Evolutionary conservation across 495 filamentous ascomycete genomes (phyloP).

Genomic region (Umbilicaria muhlenbergii): DNA sequence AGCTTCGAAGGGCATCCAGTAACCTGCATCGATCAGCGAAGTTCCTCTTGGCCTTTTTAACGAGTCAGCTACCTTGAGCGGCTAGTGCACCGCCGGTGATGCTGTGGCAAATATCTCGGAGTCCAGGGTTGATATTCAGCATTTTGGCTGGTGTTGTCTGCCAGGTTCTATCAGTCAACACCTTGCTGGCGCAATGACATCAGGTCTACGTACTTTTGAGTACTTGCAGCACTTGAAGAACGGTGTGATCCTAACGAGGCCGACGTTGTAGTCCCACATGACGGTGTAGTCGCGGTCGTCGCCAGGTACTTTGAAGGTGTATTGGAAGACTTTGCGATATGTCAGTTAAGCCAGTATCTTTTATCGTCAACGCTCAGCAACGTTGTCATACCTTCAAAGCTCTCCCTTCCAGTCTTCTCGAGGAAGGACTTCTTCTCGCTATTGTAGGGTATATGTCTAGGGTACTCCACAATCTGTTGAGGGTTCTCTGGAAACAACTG

Average conservation of each 20-base stretch:
- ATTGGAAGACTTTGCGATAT: constrained; percentile 59
- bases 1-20: constrained; percentile 88
- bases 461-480: constrained; percentile 43
- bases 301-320: constrained; percentile 62
- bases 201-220: constrained; percentile 48
- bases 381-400: constrained; percentile 57
- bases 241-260: constrained; percentile 86
- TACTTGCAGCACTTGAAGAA: constrained; percentile 86
- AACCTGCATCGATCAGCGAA: constrained; percentile 40
- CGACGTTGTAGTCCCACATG: constrained; percentile 95
- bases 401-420: constrained; percentile 69
- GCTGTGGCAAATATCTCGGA: constrained; percentile 75
- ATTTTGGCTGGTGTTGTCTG: constrained; percentile 78
- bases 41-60: background rate
- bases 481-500: constrained; percentile 46
- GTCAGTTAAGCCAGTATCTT: background rate
- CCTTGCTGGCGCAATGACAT: background rate
- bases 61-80: constrained; percentile 57
- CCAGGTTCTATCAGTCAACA: constrained; percentile 4
- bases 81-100: constrained; percentile 84
- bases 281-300: constrained; percentile 53
- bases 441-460: constrained; percentile 76
- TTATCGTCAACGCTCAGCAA: background rate
- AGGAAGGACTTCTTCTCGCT: constrained; percentile 83
- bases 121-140: constrained; percentile 60